Evolutionary conservation across 192 early-diverging fungal genomes (phyloP).

Genomic region (Irineochytrium annulatum): DNA sequence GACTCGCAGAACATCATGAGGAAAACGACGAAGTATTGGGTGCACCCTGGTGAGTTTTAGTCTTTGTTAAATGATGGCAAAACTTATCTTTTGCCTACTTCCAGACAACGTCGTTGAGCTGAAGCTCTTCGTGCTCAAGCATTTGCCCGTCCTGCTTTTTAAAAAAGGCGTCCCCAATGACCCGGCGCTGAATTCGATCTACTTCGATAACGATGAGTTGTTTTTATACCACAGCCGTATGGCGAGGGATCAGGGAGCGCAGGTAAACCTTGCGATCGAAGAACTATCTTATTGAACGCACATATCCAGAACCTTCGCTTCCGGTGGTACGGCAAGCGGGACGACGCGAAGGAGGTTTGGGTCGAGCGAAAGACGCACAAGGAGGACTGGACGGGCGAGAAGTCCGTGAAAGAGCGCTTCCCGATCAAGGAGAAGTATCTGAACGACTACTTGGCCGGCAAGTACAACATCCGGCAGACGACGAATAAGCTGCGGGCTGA

Average conservation of each 20-base stretch:
- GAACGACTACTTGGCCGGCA: conserved; percentile 72
- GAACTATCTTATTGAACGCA: not conserved
- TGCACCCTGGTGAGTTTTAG: conserved; percentile 57
- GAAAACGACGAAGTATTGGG: conserved; percentile 86
- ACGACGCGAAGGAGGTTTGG: conserved; percentile 75
- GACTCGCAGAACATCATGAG: conserved; percentile 71
- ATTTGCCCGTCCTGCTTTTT: conserved; percentile 85
- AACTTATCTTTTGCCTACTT: not conserved
- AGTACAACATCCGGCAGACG: conserved; percentile 63
- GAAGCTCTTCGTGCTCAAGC: conserved; percentile 84
- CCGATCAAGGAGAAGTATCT: conserved; percentile 85
- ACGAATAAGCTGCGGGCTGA: conserved; percentile 68
- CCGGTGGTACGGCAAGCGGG: conserved; percentile 87
- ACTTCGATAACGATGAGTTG: conserved; percentile 80
- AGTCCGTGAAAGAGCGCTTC: conserved; percentile 78
- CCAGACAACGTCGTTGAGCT: conserved; percentile 86
- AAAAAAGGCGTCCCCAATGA: conserved; percentile 68
- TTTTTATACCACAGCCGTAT: conserved; percentile 81
- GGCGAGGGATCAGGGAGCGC: conserved; percentile 77
- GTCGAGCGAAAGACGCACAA: conserved; percentile 96
- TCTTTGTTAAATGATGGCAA: not conserved
- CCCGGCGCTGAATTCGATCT: conserved; percentile 83
- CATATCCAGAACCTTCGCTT: conserved; percentile 56
- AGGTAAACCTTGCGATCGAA: conserved; percentile 40
- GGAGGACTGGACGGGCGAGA: conserved; percentile 84